Percentiles rank a stretch among this genome's conserved stretches.
Conservation (phyloP, 768 basidiomycete species). For the Mycena crocata region DNA sequence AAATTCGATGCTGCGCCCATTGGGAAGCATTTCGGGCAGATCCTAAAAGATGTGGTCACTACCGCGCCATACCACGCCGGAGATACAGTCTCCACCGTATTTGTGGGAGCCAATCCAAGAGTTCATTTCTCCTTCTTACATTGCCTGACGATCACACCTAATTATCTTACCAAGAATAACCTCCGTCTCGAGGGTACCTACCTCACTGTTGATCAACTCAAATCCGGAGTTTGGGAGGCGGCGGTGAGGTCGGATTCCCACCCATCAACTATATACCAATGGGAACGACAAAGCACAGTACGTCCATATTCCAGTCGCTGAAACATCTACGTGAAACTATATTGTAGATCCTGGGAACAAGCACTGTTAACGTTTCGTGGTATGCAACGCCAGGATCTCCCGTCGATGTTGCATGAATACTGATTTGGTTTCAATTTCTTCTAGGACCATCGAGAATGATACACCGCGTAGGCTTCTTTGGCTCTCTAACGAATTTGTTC, state of each 20-base stretch:
- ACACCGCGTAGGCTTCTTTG: conserved; percentile 44
- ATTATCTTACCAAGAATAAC: conserved; percentile 56
- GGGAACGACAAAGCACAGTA: conserved; percentile 55
- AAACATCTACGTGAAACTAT: background rate
- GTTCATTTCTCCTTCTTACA: conserved; percentile 42
- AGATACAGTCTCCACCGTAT: conserved; percentile 56
- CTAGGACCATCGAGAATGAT: conserved; percentile 58
- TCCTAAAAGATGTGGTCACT: conserved; percentile 52
- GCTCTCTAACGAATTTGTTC: background rate
- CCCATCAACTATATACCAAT: conserved; percentile 61
- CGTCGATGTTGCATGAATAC: background rate
- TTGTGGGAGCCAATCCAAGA: conserved; percentile 67
- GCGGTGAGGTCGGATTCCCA: conserved; percentile 64
- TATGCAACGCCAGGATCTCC: conserved; percentile 32
- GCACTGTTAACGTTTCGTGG: conserved; percentile 60
- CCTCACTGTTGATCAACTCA: conserved; percentile 55
- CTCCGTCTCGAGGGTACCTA: conserved; percentile 63
- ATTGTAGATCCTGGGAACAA: conserved; percentile 53
- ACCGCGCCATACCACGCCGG: conserved; percentile 50
- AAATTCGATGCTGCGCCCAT: conserved; percentile 54
- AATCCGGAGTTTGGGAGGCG: conserved; percentile 47
- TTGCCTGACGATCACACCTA: background rate
- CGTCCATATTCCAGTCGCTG: conserved; percentile 24
- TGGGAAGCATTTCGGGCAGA: conserved; percentile 56
- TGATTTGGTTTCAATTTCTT: background rate